These are phyloP conservation scores for Ophiostoma novo-ulmi DNA, from an alignment of 2,329 filamentous ascomycete species.

Conservation along the genomic window DNA sequence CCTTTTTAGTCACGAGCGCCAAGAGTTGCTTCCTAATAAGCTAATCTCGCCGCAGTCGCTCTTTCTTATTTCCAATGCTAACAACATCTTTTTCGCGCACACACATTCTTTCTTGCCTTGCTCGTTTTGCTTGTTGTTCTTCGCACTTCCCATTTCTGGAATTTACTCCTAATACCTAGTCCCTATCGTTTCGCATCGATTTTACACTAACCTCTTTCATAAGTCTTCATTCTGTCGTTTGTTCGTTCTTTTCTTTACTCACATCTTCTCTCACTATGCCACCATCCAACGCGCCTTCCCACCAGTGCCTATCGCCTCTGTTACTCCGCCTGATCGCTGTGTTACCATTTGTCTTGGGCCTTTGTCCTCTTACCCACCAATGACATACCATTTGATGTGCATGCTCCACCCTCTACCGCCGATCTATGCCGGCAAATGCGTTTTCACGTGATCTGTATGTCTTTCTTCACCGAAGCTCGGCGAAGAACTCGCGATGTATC, in stretches of 20 bases:
- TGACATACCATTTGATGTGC: not conserved
- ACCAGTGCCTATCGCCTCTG: not conserved
- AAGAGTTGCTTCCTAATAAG: not conserved
- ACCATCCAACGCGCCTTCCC: not conserved
- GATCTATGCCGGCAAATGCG: constrained; percentile 3
- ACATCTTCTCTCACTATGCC: not conserved
- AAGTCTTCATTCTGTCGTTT: not conserved
- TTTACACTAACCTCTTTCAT: not conserved
- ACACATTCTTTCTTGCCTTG: not conserved
- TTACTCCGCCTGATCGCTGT: not conserved
- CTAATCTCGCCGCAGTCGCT: constrained; percentile 1
- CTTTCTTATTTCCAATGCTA: not conserved
- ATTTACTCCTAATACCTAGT: not conserved
- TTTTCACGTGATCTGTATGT: not conserved
- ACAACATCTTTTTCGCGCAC: not conserved
- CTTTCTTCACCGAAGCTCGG: not conserved
- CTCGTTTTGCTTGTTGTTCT: not conserved
- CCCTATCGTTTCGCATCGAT: not conserved
- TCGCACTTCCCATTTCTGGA: not conserved
- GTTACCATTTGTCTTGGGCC: not conserved
- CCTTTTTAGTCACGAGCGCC: not conserved
- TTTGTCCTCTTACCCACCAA: constrained; percentile 3
- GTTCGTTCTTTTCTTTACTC: constrained; percentile 2
- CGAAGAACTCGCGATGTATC: not conserved
- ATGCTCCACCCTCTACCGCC: not conserved